Conservation (phyloP, 352 stramenopile genomes). For the Globisporangium ultimum region DNA sequence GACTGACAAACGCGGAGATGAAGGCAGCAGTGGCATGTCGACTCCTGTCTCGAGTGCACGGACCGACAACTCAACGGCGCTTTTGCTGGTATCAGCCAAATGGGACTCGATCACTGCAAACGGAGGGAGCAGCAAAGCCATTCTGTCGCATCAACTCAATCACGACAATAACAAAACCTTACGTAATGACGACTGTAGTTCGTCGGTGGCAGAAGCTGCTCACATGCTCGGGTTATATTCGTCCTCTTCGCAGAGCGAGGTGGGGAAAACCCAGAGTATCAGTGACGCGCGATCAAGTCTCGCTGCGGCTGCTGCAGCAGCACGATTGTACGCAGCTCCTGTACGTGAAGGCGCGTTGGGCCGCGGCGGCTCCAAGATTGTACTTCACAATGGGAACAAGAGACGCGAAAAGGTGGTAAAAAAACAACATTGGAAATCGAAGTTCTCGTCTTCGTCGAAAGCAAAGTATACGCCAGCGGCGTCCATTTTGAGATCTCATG, state of each 20-base stretch:
- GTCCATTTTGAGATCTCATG: conserved; percentile 7
- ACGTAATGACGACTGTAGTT: no score
- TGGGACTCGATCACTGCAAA: background rate
- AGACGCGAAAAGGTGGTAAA: background rate
- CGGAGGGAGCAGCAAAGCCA: background rate
- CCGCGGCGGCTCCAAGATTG: background rate
- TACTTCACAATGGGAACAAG: background rate
- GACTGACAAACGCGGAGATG: conserved; percentile 12
- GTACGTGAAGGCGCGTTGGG: background rate
- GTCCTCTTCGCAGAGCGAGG: background rate
- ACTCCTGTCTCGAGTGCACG: background rate
- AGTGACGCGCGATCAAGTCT: conserved; percentile 20
- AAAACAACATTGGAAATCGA: conserved; percentile 3
- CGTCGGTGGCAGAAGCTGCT: no score
- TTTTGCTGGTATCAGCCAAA: background rate
- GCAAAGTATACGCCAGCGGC: conserved; percentile 5
- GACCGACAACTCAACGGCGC: background rate
- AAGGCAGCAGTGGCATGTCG: background rate
- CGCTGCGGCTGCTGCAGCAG: conserved; percentile 24
- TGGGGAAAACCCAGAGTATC: background rate
- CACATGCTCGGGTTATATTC: background rate
- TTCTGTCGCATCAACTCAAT: background rate
- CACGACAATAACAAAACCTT: background rate
- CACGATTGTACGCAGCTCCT: conserved; percentile 26
- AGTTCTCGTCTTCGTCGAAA: background rate